These are phyloP conservation scores for Boletellus emodensis DNA, from an alignment of 768 basidiomycete species.

Conservation along the genomic window DNA sequence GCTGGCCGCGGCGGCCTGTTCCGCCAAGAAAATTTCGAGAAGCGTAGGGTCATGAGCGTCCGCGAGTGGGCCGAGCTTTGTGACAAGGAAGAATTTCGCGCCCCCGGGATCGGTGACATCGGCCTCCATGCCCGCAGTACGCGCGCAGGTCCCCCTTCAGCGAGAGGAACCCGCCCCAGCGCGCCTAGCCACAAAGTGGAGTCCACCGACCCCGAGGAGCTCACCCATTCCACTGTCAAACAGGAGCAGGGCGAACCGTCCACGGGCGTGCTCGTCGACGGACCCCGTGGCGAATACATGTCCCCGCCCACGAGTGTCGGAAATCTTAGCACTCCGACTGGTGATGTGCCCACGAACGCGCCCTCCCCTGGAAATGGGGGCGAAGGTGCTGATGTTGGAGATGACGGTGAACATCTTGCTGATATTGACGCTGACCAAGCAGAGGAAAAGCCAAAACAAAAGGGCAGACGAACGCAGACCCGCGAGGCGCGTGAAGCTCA, in stretches of 20 bases:
- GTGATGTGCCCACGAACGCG: not conserved
- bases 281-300: conserved; percentile 13
- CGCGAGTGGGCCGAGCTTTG: conserved; percentile 86
- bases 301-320: conserved; percentile 29
- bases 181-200: conserved; percentile 36
- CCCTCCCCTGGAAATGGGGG: conserved; percentile 5
- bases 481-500: conserved; percentile 45
- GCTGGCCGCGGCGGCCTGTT: conserved; percentile 82
- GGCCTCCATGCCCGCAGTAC: conserved; percentile 47
- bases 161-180: conserved; percentile 44
- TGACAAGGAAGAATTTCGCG: conserved; percentile 62
- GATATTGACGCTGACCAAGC: conserved; percentile 20
- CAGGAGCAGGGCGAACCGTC: conserved; percentile 37
- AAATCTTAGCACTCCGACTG: conserved; percentile 19
- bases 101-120: conserved; percentile 69
- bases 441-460: conserved; percentile 35
- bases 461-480: conserved; percentile 41
- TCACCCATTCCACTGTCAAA: conserved; percentile 34
- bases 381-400: conserved; percentile 13
- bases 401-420: conserved; percentile 9
- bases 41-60: conserved; percentile 75
- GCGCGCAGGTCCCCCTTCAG: conserved; percentile 32
- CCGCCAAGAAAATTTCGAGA: conserved; percentile 88
- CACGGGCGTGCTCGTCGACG: conserved; percentile 3
- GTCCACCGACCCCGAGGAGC: conserved; percentile 42